Evolutionary conservation across 768 basidiomycete genomes (phyloP), one percentile per base, ranked within the genome.

Genomic region (Holtermanniella nyarrowii): DNA sequence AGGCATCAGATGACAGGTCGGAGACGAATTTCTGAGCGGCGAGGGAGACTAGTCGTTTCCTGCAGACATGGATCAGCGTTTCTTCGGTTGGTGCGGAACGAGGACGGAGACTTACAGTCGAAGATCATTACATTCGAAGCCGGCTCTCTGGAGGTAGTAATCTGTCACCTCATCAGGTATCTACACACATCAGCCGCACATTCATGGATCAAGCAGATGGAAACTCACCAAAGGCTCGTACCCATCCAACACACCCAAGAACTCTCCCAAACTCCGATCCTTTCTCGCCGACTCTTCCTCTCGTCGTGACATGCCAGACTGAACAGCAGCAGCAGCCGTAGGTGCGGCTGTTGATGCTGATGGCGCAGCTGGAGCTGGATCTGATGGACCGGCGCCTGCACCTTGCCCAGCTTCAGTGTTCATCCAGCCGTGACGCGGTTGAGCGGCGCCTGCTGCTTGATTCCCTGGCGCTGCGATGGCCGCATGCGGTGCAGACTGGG

Each of bases 21-120:
- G 90, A 87, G 42, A 97, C 84, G 68, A 99, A 97, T 66, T 97
- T 96, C 67, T 99, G 95, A 0, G 95, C 89, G 2, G 95, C 91
- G 12, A 97, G 78, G 0, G 93, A 90, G 22, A 99, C 77, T 16
- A 99, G 80, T 2, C 93, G 86, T 75, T 95, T 96, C 51, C 91
- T 95, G 50, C 7, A 31, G 24, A 43, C 37, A 51, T 44, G 21
- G 24, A 50, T 45, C 31, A 46, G 50, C 44, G 13, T 52, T 43
- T 18, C 22, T 43, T 20, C n/a, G 25, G n/a, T n/a, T n/a, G n/a
- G n/a, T n/a, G n/a, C n/a, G n/a, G 25, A 44, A 44, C 42, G 42
- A 26, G 25, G 16, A 31, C 5, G 39, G 20, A 40, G 13, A 74
- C 83, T 62, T 63, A 95, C 90, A 97, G 71, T 63, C 93, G 81